Evolutionary conservation across 345 rosid species (phyloP).

Genomic region (Syzygium aqueum): DNA sequence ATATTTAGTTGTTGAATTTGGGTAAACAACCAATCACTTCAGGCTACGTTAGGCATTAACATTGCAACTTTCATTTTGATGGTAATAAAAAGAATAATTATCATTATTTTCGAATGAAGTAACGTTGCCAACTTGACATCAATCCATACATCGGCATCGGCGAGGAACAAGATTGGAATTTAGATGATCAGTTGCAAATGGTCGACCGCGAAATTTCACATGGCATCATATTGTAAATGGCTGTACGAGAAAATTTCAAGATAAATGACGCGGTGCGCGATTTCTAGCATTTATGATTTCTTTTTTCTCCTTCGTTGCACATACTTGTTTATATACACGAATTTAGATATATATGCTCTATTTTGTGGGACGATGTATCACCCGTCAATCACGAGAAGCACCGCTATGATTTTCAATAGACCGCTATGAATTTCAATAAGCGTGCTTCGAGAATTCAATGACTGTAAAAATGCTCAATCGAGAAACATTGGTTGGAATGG

Average conservation of each 20-base stretch:
- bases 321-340: background rate
- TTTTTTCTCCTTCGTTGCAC: background rate
- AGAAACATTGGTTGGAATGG: background rate
- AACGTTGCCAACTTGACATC: background rate
- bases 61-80: background rate
- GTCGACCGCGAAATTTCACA: background rate
- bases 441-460: background rate
- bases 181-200: background rate
- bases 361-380: background rate
- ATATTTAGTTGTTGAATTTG: background rate
- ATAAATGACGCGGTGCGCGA: rapidly evolving
- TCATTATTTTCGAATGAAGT: background rate
- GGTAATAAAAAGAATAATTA: background rate
- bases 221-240: background rate
- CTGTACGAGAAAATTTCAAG: background rate
- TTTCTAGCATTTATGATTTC: rapidly evolving
- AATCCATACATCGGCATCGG: background rate
- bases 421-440: background rate
- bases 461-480: background rate
- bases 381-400: background rate
- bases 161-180: background rate
- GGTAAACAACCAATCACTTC: background rate
- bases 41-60: background rate
- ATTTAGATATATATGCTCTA: background rate
- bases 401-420: rapidly evolving